Conservation (phyloP, 768 basidiomycete species). For the Hygrophorus pudorinus region DNA sequence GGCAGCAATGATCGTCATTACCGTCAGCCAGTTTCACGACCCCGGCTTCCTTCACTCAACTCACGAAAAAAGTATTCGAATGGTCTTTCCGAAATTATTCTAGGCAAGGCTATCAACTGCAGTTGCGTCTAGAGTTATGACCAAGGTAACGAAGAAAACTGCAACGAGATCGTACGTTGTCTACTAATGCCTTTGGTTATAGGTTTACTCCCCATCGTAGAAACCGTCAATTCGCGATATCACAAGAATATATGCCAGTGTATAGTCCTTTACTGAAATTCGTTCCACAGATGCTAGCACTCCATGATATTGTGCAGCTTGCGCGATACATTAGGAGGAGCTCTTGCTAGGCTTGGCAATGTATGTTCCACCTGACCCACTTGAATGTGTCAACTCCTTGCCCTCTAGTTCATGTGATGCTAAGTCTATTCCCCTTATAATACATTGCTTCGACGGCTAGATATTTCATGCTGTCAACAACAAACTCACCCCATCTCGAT, state of each 20-base stretch:
- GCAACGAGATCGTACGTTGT: background rate
- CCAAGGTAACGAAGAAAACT: slow-evolving; percentile 38
- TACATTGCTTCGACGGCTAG: background rate
- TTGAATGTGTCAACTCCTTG: background rate
- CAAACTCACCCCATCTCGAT: slow-evolving; percentile 45
- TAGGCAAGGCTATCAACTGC: slow-evolving; percentile 63
- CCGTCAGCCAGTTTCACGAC: background rate
- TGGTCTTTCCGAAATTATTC: slow-evolving; percentile 52
- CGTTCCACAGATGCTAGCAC: slow-evolving; percentile 30
- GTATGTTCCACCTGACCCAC: slow-evolving; percentile 1
- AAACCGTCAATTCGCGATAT: slow-evolving; percentile 13
- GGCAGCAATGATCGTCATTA: slow-evolving; percentile 19
- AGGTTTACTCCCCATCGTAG: slow-evolving; percentile 35
- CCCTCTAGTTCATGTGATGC: slow-evolving; percentile 11
- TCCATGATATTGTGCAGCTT: slow-evolving; percentile 38
- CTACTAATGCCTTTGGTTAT: slow-evolving; percentile 7
- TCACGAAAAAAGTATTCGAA: slow-evolving; percentile 36
- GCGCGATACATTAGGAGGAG: slow-evolving; percentile 33
- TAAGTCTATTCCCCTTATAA: slow-evolving; percentile 6
- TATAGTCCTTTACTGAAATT: background rate
- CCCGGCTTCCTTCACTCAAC: background rate
- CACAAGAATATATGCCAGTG: too few species aligned
- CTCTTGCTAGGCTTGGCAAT: too few species aligned
- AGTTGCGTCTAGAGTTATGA: slow-evolving; percentile 68
- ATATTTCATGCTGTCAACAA: slow-evolving; percentile 26